A percentile compares a stretch with the other conserved stretches of the same genome.
Conservation (phyloP, 305 asterid genomes). For the Ilex paraguariensis region DNA sequence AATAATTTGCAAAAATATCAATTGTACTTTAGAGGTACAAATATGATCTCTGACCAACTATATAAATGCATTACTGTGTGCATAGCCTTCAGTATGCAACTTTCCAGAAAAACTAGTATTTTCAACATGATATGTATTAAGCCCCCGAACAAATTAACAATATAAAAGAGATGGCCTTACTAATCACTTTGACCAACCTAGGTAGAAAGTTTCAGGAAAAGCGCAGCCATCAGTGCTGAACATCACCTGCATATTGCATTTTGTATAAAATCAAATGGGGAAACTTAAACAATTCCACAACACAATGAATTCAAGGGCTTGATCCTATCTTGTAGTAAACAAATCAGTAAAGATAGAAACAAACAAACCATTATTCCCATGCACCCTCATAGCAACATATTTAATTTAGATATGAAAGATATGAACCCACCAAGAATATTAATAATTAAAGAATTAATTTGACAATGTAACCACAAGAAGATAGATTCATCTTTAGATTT, state of each 20-base stretch:
- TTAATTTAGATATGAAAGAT: not conserved
- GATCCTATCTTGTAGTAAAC: not conserved
- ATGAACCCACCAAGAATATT: too few relatives aligned
- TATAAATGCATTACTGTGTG: too few relatives aligned
- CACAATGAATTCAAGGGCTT: not conserved
- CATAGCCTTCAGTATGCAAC: too few relatives aligned
- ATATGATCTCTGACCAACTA: too few relatives aligned
- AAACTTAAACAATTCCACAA: not conserved
- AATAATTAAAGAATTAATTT: too few relatives aligned
- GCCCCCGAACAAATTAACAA: slow-evolving; percentile 5
- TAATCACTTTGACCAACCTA: slow-evolving; percentile 53
- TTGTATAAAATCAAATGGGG: not conserved
- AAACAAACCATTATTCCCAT: not conserved
- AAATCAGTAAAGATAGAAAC: not conserved
- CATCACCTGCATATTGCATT: slow-evolving; percentile 69
- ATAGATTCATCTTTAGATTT: too few relatives aligned
- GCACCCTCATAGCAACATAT: not conserved
- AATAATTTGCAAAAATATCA: too few relatives aligned
- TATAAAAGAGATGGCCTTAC: slow-evolving; percentile 7
- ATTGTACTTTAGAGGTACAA: too few relatives aligned
- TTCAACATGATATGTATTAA: too few relatives aligned
- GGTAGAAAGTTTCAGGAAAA: slow-evolving; percentile 83
- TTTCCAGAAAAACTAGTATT: too few relatives aligned
- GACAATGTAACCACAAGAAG: too few relatives aligned
- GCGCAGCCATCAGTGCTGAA: slow-evolving; percentile 85